These are phyloP conservation scores for Picea mariana DNA, from an alignment of 83 land plant species.

Conservation along the genomic window DNA sequence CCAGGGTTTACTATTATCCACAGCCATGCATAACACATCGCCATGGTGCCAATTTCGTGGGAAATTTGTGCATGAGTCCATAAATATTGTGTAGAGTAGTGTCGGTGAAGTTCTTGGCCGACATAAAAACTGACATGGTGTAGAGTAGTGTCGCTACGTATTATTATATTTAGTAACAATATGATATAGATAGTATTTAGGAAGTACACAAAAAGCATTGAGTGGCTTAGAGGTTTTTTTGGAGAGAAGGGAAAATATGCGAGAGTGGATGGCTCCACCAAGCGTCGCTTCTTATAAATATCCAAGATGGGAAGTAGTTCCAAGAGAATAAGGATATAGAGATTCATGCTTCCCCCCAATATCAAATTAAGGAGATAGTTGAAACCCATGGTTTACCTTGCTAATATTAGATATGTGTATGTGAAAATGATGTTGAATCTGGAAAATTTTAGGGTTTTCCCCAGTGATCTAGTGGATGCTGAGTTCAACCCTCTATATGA, in stretches of 20 bases:
- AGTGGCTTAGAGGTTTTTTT: not conserved
- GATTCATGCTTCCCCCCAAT: slow-evolving; percentile 15
- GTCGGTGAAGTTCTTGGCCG: slow-evolving; percentile 51
- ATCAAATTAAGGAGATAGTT: not conserved
- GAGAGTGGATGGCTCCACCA: not conserved
- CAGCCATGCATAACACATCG: slow-evolving; percentile 81
- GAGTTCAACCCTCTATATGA: no score
- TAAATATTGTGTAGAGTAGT: slow-evolving; percentile 39
- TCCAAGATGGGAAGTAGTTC: slow-evolving; percentile 3
- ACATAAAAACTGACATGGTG: slow-evolving; percentile 69
- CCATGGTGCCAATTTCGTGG: slow-evolving; percentile 29
- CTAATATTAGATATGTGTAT: slow-evolving; percentile 24
- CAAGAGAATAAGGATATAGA: slow-evolving; percentile 4
- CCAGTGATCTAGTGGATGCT: not conserved
- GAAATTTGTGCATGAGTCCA: slow-evolving; percentile 17
- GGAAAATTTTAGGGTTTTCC: not conserved
- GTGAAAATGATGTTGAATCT: slow-evolving; percentile 23
- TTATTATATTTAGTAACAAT: no score
- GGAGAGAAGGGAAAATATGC: not conserved
- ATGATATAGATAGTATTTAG: no score
- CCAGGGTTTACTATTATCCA: slow-evolving; percentile 79
- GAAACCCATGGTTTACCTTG: slow-evolving; percentile 7
- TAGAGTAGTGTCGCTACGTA: slow-evolving; percentile 33
- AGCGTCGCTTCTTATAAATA: not conserved
- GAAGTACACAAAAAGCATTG: no score